These are phyloP conservation scores for Nosema muscidifuracis DNA, from an alignment of 371 early-diverging fungal genomes.

Conservation along the genomic window DNA sequence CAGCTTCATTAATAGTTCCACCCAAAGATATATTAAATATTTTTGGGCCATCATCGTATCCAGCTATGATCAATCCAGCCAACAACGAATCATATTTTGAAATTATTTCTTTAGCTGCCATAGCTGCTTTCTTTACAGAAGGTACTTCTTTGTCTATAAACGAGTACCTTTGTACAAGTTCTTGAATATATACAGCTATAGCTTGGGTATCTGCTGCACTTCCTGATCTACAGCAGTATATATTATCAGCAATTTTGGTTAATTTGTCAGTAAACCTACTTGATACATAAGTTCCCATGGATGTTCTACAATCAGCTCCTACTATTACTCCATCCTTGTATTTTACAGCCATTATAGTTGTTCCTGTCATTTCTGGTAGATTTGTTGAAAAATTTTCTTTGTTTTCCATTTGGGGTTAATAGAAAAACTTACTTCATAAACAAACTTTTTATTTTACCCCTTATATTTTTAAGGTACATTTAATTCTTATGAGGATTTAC, in stretches of 20 bases:
- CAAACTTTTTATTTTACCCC: no score
- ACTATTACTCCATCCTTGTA: slow-evolving; percentile 88
- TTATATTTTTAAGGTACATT: no score
- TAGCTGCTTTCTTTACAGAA: slow-evolving; percentile 78
- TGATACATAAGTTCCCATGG: slow-evolving; percentile 85
- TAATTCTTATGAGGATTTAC: no score
- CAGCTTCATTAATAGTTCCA: slow-evolving; percentile 80
- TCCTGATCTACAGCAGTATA: slow-evolving; percentile 94
- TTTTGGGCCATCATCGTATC: slow-evolving; percentile 83
- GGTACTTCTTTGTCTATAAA: slow-evolving; percentile 74
- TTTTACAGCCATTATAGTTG: slow-evolving; percentile 95
- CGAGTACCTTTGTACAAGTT: slow-evolving; percentile 66
- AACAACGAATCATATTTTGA: slow-evolving; percentile 77
- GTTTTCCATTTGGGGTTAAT: neutral
- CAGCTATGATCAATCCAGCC: slow-evolving; percentile 97
- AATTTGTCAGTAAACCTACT: slow-evolving; percentile 89
- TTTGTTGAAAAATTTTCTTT: neutral
- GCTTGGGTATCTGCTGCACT: slow-evolving; percentile 97
- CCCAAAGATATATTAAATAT: slow-evolving; percentile 80
- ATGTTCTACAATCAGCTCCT: slow-evolving; percentile 94
- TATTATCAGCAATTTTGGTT: slow-evolving; percentile 80
- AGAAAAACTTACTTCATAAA: no score
- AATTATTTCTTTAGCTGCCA: slow-evolving; percentile 80
- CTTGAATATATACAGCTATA: slow-evolving; percentile 83
- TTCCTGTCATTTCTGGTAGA: slow-evolving; percentile 64